Evolutionary conservation across 768 basidiomycete species (phyloP).

Genomic region (Boletus eberwhitei): DNA sequence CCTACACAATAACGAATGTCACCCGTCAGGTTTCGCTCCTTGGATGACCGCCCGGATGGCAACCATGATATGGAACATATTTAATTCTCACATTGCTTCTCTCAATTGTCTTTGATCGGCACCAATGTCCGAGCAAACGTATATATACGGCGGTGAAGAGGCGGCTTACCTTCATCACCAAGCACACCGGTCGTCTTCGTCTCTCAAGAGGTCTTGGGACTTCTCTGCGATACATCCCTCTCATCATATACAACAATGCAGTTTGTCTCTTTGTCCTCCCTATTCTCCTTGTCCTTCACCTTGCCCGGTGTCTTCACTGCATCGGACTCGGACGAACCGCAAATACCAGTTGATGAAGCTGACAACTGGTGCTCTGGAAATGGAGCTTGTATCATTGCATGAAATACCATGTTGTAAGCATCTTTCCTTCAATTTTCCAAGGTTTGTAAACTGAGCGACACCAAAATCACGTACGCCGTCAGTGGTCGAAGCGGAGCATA

Average conservation of each 20-base stretch:
- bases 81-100: constrained; percentile 1
- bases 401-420: too few species aligned
- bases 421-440: too few species aligned
- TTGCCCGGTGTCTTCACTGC: background rate
- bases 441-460: too few species aligned
- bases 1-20: constrained; percentile 20
- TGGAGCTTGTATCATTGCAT: background rate
- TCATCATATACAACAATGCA: constrained; percentile 18
- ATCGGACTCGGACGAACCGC: background rate
- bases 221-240: constrained; percentile 6
- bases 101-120: constrained; percentile 14
- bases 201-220: background rate
- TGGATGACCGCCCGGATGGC: background rate
- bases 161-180: background rate
- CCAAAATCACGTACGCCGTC: too few species aligned
- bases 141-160: constrained; percentile 10
- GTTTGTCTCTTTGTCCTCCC: background rate
- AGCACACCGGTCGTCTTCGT: constrained; percentile 6
- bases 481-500: too few species aligned
- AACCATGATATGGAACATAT: background rate
- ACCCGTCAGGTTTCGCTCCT: constrained; percentile 3
- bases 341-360: constrained; percentile 3
- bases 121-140: constrained; percentile 1
- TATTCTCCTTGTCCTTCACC: background rate
- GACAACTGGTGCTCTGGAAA: too few species aligned